Evolutionary conservation across 2,329 filamentous ascomycete genomes (phyloP).

Genomic region (Lithohypha guttulata): DNA sequence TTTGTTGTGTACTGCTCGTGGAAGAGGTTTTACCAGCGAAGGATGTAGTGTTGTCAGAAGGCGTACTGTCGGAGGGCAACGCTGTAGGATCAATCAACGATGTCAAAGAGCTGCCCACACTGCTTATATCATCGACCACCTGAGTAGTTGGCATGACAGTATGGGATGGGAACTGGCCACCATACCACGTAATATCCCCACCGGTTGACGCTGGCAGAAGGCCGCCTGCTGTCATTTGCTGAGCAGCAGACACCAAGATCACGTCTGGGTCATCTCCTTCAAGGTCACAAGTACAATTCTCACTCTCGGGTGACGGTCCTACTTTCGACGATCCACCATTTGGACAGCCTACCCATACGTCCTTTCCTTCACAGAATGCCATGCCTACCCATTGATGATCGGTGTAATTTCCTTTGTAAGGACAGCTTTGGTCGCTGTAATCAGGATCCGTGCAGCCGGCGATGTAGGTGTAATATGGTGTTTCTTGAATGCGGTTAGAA

Average conservation of each 20-base stretch:
- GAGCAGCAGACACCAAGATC: background rate
- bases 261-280: background rate
- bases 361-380: conserved; percentile 1
- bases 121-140: background rate
- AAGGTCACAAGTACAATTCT: conserved; percentile 3
- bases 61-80: too few relatives aligned
- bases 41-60: too few relatives aligned
- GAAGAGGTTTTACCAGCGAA: too few relatives aligned
- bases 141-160: background rate
- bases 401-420: conserved; percentile 1
- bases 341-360: background rate
- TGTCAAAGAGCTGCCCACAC: too few relatives aligned
- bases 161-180: background rate
- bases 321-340: background rate
- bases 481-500: too few relatives aligned
- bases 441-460: conserved; percentile 20
- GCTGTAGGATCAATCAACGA: too few relatives aligned
- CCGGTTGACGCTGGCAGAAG: background rate
- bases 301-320: background rate
- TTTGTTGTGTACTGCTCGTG: too few relatives aligned
- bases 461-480: conserved; percentile 15
- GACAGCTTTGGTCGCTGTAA: conserved; percentile 15
- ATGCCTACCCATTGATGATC: conserved; percentile 7
- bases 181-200: background rate
- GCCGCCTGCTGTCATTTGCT: background rate